Conservation (phyloP, 2,329 filamentous ascomycete genomes). For the Elsinoe fawcettii region DNA sequence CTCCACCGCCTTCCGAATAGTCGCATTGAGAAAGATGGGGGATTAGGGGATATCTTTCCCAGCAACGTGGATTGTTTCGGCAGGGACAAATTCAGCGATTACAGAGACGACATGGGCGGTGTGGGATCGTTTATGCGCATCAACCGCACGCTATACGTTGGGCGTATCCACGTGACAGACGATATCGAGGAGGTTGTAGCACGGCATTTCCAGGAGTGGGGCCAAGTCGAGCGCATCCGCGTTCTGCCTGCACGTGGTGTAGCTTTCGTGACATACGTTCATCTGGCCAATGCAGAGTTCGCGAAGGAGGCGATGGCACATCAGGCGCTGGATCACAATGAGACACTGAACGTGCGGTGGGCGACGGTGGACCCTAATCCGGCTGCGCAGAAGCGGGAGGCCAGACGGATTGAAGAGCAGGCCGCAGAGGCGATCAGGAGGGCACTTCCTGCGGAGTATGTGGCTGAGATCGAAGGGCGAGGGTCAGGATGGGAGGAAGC, state of each 20-base stretch:
- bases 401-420: slow-evolving; percentile 82
- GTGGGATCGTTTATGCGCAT: slow-evolving; percentile 89
- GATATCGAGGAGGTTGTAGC: slow-evolving; percentile 96
- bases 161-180: slow-evolving; percentile 88
- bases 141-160: slow-evolving; percentile 89
- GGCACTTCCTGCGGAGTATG: slow-evolving; percentile 80
- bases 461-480: slow-evolving; percentile 87
- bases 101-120: slow-evolving; percentile 94
- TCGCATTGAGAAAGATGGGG: slow-evolving; percentile 32
- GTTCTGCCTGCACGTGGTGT: slow-evolving; percentile 86
- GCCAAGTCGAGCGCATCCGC: slow-evolving; percentile 75
- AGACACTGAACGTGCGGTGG: slow-evolving; percentile 94
- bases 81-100: slow-evolving; percentile 85
- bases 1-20: slow-evolving; percentile 74
- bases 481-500: slow-evolving; percentile 49
- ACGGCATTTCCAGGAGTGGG: slow-evolving; percentile 95
- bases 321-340: slow-evolving; percentile 81
- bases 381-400: slow-evolving; percentile 86
- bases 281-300: slow-evolving; percentile 83
- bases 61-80: slow-evolving; percentile 94
- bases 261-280: slow-evolving; percentile 88
- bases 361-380: slow-evolving; percentile 95
- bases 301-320: slow-evolving; percentile 82
- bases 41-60: slow-evolving; percentile 77
- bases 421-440: slow-evolving; percentile 86